A percentile compares a stretch with the other conserved stretches of the same genome.
These are phyloP conservation scores for Fusarium foetens DNA, from an alignment of 2,329 filamentous ascomycete species.

Conservation along the genomic window DNA sequence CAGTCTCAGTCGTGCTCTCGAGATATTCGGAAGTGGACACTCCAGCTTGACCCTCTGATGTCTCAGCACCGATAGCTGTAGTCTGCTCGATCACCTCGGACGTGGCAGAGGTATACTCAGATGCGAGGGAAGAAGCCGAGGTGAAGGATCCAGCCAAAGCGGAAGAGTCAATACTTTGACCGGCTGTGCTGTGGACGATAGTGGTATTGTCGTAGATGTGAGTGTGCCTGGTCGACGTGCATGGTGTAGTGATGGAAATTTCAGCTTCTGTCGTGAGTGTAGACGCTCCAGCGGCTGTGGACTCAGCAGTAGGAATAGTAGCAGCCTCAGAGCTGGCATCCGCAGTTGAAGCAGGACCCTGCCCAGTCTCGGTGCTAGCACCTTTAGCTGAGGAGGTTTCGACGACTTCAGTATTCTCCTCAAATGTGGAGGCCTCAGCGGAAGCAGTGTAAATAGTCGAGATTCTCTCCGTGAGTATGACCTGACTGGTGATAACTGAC, in stretches of 20 bases:
- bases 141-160: constrained; percentile 14
- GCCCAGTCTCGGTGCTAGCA: constrained; percentile 9
- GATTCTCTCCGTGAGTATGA: constrained; percentile 9
- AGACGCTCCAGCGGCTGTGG: neutral
- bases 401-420: neutral
- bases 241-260: constrained; percentile 14
- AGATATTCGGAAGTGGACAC: neutral
- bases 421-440: neutral
- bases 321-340: neutral
- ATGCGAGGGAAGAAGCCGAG: neutral
- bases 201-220: constrained; percentile 33
- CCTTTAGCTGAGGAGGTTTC: neutral
- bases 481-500: constrained; percentile 19
- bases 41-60: neutral
- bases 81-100: neutral
- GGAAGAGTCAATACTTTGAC: constrained; percentile 15
- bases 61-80: neutral
- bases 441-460: constrained; percentile 9
- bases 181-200: constrained; percentile 11
- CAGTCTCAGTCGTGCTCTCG: neutral
- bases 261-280: neutral
- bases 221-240: constrained; percentile 21
- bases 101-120: neutral
- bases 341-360: neutral
- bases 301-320: neutral